Base-by-base conservation (phyloP, 306 rosid genomes). In the Delonix regia region DNA sequence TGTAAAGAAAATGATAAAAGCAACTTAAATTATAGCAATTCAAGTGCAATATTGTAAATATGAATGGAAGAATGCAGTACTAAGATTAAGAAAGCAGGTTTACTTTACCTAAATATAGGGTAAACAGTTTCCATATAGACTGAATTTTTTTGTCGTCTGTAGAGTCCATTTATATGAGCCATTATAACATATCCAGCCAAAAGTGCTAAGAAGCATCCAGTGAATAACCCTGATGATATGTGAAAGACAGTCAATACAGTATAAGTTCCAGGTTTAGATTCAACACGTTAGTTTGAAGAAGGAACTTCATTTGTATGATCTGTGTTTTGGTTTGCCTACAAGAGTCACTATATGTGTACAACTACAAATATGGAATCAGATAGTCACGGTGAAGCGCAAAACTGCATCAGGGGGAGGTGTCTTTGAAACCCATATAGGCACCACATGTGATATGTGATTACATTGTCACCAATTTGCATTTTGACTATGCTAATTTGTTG, bases 111-210 rank as follows among this genome's bases (percentile, higher is more conserved):
- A 70, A 95, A 86, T 75, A 95, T 85, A 75, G 99, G 99, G 79
- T 91, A 93, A 30, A 82, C 91, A 73, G 98, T 95, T 84, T 93
- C 98, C 99, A 95, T 95, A 88, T 95, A 95, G 33, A 90, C 79
- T 52, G 98, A 88, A 53, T 81, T 68, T 80, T 83, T 79, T 14
- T 85, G 86, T 75, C 80, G 47, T 83, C 79, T 83, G 79, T 95
- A 95, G 75, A 88, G 66, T 19, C 98, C 97, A 22, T 83, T 86
- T 5, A 93, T 69, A 80, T 85, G 97, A 85, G 99, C 98, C 99
- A 95, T 88, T 62, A 88, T 85, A 55, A 86, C 93, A 80, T 95
- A 95, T 77, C 96, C 99, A 33, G 85, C 91, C 21, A 95, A 85
- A 48, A 95, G 97, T 5, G 94, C 97, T 47, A 86, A 7, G 71